phyloP scores from a whole-genome alignment of 2,329 filamentous ascomycete species.

The Tolypocladium amazonense region DNA sequence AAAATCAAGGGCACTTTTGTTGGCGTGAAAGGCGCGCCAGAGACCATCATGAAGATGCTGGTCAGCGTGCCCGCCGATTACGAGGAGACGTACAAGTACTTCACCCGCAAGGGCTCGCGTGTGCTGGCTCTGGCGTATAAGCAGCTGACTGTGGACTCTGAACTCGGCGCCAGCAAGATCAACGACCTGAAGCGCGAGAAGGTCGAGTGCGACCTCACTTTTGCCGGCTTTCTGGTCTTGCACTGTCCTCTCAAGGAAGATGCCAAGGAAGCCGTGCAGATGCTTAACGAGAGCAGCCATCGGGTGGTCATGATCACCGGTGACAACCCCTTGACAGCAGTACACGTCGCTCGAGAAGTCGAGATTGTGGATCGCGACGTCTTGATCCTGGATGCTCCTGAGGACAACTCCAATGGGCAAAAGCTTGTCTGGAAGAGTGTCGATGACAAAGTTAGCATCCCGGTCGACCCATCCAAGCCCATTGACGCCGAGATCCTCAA shows the following conservation, averaged over 20 bases:
- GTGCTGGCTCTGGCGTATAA: constrained; percentile 93
- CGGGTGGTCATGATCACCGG: constrained; percentile 99
- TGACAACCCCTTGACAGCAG: constrained; percentile 92
- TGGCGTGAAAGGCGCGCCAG: constrained; percentile 91
- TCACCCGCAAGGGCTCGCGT: constrained; percentile 88
- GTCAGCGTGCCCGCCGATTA: constrained; percentile 74
- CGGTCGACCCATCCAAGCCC: constrained; percentile 72
- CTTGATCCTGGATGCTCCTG: constrained; percentile 87
- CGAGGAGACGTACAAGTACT: constrained; percentile 97
- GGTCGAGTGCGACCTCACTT: constrained; percentile 72
- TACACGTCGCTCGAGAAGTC: constrained; percentile 89
- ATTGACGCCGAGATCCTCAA: constrained; percentile 73
- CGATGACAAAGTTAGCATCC: constrained; percentile 78
- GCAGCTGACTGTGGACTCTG: constrained; percentile 69
- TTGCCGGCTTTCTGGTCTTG: constrained; percentile 91
- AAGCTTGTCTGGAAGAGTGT: constrained; percentile 90
- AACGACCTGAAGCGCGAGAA: constrained; percentile 92
- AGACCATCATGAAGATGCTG: constrained; percentile 93
- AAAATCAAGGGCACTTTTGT: constrained; percentile 82
- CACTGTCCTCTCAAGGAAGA: constrained; percentile 96
- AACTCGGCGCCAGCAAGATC: constrained; percentile 74
- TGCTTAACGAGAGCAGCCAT: constrained; percentile 98
- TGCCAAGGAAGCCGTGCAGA: constrained; percentile 83
- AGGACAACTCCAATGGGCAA: constrained; percentile 72
- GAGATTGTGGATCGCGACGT: constrained; percentile 96